Conservation (phyloP, 345 rosid genomes). For the Camelina neglecta region DNA sequence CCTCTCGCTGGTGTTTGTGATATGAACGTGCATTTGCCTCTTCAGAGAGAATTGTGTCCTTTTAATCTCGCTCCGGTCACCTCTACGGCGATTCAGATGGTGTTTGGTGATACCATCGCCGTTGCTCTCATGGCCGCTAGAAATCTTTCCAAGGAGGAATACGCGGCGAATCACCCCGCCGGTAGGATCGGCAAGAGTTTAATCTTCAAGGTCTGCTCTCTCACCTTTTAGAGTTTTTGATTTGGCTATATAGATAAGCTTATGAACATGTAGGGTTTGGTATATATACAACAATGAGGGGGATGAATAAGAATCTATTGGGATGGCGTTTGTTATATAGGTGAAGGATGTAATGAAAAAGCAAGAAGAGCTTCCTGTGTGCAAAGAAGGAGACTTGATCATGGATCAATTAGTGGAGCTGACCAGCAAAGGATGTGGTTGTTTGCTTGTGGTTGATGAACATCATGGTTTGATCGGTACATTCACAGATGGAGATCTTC, state of each 20-base stretch:
- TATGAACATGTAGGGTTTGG: neutral
- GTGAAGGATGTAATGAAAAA: conserved; percentile 94
- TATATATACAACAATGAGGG: neutral
- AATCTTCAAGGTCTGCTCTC: conserved; percentile 75
- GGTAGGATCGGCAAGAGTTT: conserved; percentile 94
- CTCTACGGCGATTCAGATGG: conserved; percentile 97
- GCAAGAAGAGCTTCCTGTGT: conserved; percentile 86
- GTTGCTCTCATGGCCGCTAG: conserved; percentile 92
- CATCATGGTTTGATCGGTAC: conserved; percentile 78
- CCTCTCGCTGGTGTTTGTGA: conserved; percentile 67
- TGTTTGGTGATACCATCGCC: conserved; percentile 97
- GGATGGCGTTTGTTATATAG: conserved; percentile 40
- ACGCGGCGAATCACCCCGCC: conserved; percentile 95
- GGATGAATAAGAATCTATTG: conserved; percentile 19
- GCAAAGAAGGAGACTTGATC: conserved; percentile 87
- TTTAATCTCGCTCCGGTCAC: conserved; percentile 97
- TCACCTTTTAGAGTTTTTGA: neutral
- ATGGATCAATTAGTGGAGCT: conserved; percentile 96
- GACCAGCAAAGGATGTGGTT: conserved; percentile 93
- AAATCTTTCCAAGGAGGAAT: conserved; percentile 80
- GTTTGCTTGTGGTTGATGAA: conserved; percentile 79
- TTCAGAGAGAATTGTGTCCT: conserved; percentile 90
- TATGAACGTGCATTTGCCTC: conserved; percentile 85
- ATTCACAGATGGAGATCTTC: conserved; percentile 93
- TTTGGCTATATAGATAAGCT: conserved; percentile 1